Base-by-base conservation (phyloP, 257 asterid genomes). In the Primulina tabacum region DNA sequence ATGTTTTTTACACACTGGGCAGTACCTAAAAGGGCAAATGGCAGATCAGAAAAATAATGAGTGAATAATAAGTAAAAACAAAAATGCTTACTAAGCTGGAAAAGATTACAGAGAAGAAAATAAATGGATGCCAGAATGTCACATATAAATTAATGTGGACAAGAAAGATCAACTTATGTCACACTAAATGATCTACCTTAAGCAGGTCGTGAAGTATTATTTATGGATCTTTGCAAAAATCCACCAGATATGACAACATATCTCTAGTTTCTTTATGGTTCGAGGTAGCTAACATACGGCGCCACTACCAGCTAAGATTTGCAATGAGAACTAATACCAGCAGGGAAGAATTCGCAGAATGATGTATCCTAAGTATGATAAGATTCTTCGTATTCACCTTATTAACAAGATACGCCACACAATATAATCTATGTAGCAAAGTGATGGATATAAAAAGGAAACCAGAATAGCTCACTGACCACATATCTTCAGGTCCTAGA, bases 401-500 rank as follows among this genome's bases (percentile, higher is more conserved):
- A 60, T 24, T 66, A 61, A 26, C 32, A 34, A 63, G 68, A 63
- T 20, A 56, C 17, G 40, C 47, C 11, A 59, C 37, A 63, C 69
- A 69, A 40, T 18, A 71, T 40, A 32, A 32, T 21, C 50, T 29
- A 67, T 40, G 2, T 26, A 71, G 65, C 32, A 8, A 62, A 79
- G 74, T 62, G 80, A 72, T 37, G 35, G 53, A 20, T 70, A 78
- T 14, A 30, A 50, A 37, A 67, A 55, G 58, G 60, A 47, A 57
- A 65, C 50, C 28, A 72, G 71, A 75, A 47, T n/a, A 70, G 86
- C 68, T 71, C 35, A 87, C 94, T 84, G 70, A 93, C 97, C 99
- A 93, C 99, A 93, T 93, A 80, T 93, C 99, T 75, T 93, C 97
- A 69, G 97, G 99, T 73, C 99, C 99, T 56, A 90, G 86, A 64